Evolutionary conservation across 805 yeast genomes (phyloP).

Genomic region (Suhomyces xylopsoci): DNA sequence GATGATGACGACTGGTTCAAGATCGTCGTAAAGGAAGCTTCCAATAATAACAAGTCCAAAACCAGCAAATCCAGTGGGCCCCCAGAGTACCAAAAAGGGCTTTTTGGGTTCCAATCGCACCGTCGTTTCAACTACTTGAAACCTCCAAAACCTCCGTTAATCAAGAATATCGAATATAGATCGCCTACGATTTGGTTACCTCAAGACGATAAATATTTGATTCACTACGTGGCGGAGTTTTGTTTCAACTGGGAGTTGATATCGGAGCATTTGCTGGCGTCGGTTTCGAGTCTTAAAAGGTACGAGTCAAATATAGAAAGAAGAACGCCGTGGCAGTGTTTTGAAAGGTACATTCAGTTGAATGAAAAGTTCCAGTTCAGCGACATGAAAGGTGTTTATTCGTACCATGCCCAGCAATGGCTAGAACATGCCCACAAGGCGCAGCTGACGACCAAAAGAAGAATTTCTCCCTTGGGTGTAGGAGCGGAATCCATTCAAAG

Average conservation of each 20-base stretch:
- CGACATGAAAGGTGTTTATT: constrained; percentile 85
- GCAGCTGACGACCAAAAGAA: constrained; percentile 81
- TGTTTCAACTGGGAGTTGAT: constrained; percentile 93
- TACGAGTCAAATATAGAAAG: constrained; percentile 88
- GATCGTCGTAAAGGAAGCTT: constrained; percentile 45
- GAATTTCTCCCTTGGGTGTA: constrained; percentile 92
- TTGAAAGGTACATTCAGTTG: constrained; percentile 90
- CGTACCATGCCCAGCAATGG: constrained; percentile 86
- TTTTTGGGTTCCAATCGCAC: constrained; percentile 50
- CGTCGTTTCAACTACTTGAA: constrained; percentile 62
- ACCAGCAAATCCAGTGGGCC: constrained; percentile 17
- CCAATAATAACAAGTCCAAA: not conserved
- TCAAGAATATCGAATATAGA: constrained; percentile 74
- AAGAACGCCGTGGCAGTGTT: constrained; percentile 98
- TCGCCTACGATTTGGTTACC: constrained; percentile 97
- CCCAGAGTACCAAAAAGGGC: constrained; percentile 52
- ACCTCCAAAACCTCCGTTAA: constrained; percentile 90
- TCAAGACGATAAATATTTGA: constrained; percentile 79
- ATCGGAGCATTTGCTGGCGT: constrained; percentile 70
- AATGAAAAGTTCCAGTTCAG: constrained; percentile 82
- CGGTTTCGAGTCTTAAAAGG: constrained; percentile 53
- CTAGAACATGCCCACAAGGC: constrained; percentile 85
- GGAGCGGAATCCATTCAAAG: constrained; percentile 89
- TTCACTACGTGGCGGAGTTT: constrained; percentile 79
- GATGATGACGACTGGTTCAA: constrained; percentile 63